Evolutionary conservation across 495 filamentous ascomycete genomes (phyloP).

Genomic region (Penicillium roqueforti): DNA sequence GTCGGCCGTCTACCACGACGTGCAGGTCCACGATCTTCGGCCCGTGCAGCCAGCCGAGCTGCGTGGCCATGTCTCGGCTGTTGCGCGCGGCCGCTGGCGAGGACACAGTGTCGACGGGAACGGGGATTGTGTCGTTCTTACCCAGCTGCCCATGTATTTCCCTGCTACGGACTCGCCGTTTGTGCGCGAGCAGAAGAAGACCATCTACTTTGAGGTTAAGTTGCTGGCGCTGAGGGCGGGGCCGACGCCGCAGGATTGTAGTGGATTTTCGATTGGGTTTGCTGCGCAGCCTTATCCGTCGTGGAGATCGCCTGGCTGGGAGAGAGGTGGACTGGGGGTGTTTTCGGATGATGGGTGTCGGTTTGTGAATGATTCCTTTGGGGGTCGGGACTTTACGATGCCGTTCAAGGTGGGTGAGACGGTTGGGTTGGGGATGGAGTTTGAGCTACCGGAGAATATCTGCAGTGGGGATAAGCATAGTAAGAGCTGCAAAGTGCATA

Average conservation of each 20-base stretch:
- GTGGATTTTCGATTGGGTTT: slow-evolving; percentile 73
- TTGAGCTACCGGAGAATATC: slow-evolving; percentile 36
- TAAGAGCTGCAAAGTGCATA: slow-evolving; percentile 46
- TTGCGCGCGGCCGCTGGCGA: slow-evolving; percentile 39
- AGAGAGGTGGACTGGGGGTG: slow-evolving; percentile 77
- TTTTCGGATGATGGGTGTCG: slow-evolving; percentile 87
- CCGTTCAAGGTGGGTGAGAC: slow-evolving; percentile 52
- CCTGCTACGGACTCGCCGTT: slow-evolving; percentile 64
- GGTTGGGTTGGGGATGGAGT: slow-evolving; percentile 68
- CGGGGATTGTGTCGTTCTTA: slow-evolving; percentile 51
- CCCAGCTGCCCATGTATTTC: slow-evolving; percentile 72
- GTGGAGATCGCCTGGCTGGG: slow-evolving; percentile 89
- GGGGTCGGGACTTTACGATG: slow-evolving; percentile 69
- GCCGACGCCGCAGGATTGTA: slow-evolving; percentile 34
- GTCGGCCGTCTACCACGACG: slow-evolving; percentile 32
- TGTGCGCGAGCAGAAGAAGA: slow-evolving; percentile 47
- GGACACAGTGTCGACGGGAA: slow-evolving; percentile 38
- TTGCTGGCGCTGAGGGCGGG: slow-evolving; percentile 45
- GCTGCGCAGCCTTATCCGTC: slow-evolving; percentile 76
- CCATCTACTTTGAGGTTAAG: slow-evolving; percentile 76
- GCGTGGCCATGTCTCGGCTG: slow-evolving; percentile 35
- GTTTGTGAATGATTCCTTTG: slow-evolving; percentile 82
- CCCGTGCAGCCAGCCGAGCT: slow-evolving; percentile 47
- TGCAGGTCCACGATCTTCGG: slow-evolving; percentile 41
- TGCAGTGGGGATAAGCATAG: slow-evolving; percentile 13